phyloP scores from a whole-genome alignment of 495 filamentous ascomycete species.

The Daldinia decipiens region DNA sequence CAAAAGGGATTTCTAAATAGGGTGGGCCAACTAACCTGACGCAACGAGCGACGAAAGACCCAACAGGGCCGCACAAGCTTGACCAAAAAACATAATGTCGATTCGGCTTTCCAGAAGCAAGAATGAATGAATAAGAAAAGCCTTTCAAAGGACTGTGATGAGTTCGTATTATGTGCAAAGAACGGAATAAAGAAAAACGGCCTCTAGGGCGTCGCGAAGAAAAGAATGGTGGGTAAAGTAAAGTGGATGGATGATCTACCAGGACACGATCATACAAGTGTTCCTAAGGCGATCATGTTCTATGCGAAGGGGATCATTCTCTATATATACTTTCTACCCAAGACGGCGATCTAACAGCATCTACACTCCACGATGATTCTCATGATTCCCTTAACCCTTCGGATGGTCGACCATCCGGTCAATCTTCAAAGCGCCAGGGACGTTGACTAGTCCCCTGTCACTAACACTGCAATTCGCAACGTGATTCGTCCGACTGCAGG shows the following conservation, averaged over 20 bases:
- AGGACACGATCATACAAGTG: conserved; percentile 35
- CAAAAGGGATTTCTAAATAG: neutral
- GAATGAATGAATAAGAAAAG: conserved; percentile 42
- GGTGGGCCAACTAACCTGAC: conserved; percentile 41
- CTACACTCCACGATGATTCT: conserved; percentile 27
- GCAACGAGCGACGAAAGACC: conserved; percentile 45
- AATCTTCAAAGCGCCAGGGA: conserved; percentile 40
- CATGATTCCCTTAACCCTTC: conserved; percentile 27
- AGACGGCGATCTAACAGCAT: conserved; percentile 31
- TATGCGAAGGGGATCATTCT: conserved; percentile 30
- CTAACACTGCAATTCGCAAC: conserved; percentile 5
- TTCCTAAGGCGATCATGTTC: conserved; percentile 41
- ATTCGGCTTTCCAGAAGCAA: conserved; percentile 43
- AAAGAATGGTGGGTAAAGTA: conserved; percentile 34
- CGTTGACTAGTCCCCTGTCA: conserved; percentile 9
- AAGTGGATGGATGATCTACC: conserved; percentile 41
- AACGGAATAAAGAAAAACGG: conserved; percentile 34
- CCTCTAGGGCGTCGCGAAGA: conserved; percentile 43
- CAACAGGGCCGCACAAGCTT: conserved; percentile 44
- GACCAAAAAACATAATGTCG: conserved; percentile 46
- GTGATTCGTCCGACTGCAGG: conserved; percentile 27
- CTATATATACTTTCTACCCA: conserved; percentile 34
- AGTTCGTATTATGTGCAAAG: conserved; percentile 33
- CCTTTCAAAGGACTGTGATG: conserved; percentile 47
- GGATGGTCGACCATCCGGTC: conserved; percentile 40